Evolutionary conservation across 2,329 filamentous ascomycete genomes (phyloP).

Genomic region (Monascus ruber): DNA sequence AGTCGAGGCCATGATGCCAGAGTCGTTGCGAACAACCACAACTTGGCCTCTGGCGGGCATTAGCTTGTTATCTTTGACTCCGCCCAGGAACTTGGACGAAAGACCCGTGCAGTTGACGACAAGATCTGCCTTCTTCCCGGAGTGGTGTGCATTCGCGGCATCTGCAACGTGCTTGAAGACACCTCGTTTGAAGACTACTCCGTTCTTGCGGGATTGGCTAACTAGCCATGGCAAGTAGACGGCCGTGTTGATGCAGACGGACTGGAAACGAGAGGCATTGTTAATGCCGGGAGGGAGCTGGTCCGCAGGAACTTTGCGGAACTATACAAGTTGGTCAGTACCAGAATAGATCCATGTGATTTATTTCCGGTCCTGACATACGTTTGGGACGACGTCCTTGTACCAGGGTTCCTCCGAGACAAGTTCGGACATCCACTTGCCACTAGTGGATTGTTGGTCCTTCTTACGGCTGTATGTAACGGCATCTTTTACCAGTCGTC

Average conservation of each 20-base stretch:
- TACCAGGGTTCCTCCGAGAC: conserved; percentile 62
- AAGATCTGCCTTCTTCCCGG: conserved; percentile 49
- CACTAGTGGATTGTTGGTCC: conserved; percentile 45
- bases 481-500: conserved; percentile 26
- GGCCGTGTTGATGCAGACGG: conserved; percentile 82
- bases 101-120: conserved; percentile 81
- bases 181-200: conserved; percentile 56
- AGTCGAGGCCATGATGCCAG: conserved; percentile 55
- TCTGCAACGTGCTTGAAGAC: conserved; percentile 61
- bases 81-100: conserved; percentile 61
- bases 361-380: conserved; percentile 23
- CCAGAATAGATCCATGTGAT: no score
- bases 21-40: conserved; percentile 70
- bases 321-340: conserved; percentile 30
- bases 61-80: conserved; percentile 64
- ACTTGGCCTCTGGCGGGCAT: conserved; percentile 72
- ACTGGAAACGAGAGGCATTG: conserved; percentile 65
- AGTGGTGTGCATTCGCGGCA: conserved; percentile 50
- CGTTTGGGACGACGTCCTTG: conserved; percentile 57
- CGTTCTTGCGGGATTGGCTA: conserved; percentile 64
- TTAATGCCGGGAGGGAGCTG: conserved; percentile 56
- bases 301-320: conserved; percentile 45
- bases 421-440: conserved; percentile 55
- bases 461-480: conserved; percentile 51
- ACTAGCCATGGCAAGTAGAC: conserved; percentile 80